Evolutionary conservation across 345 rosid species (phyloP).

Genomic region (Odontarrhena argentea): DNA sequence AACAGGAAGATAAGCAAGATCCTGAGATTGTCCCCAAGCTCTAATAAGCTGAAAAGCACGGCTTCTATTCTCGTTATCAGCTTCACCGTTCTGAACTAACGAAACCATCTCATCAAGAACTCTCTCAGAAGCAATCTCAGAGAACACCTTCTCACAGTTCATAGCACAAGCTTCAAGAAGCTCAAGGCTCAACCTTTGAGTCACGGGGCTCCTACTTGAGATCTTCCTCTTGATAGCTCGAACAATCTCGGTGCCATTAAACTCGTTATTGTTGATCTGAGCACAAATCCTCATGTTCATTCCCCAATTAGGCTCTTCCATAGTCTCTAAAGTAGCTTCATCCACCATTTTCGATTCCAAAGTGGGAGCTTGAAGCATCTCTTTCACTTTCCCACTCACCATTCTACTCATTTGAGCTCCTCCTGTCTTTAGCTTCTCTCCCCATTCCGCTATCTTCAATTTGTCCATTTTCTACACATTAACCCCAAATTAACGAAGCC

Average conservation of each 20-base stretch:
- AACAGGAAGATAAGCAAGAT: slow-evolving; percentile 78
- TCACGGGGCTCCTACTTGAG: slow-evolving; percentile 52
- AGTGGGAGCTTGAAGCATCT: slow-evolving; percentile 75
- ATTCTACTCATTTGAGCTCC: slow-evolving; percentile 84
- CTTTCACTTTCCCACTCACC: slow-evolving; percentile 81
- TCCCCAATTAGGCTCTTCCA: slow-evolving; percentile 85
- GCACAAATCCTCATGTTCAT: slow-evolving; percentile 86
- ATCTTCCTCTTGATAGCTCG: slow-evolving; percentile 77
- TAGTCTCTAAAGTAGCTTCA: slow-evolving; percentile 74
- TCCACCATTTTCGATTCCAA: slow-evolving; percentile 82
- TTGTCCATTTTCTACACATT: slow-evolving; percentile 56
- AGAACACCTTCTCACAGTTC: slow-evolving; percentile 79
- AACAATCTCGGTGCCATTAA: slow-evolving; percentile 65
- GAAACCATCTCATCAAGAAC: slow-evolving; percentile 86
- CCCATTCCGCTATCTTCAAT: slow-evolving; percentile 65
- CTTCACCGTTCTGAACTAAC: slow-evolving; percentile 62
- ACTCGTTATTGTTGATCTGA: slow-evolving; percentile 70
- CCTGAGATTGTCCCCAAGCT: slow-evolving; percentile 81
- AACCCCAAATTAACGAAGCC: background rate
- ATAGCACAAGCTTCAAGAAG: slow-evolving; percentile 72
- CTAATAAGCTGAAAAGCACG: slow-evolving; percentile 69
- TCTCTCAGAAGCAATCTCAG: slow-evolving; percentile 76
- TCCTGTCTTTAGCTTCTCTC: slow-evolving; percentile 71
- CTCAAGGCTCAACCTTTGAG: slow-evolving; percentile 74
- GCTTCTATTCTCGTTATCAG: slow-evolving; percentile 53